These are phyloP conservation scores for Chalciporus piperatus DNA, from an alignment of 768 basidiomycete species.

Conservation along the genomic window DNA sequence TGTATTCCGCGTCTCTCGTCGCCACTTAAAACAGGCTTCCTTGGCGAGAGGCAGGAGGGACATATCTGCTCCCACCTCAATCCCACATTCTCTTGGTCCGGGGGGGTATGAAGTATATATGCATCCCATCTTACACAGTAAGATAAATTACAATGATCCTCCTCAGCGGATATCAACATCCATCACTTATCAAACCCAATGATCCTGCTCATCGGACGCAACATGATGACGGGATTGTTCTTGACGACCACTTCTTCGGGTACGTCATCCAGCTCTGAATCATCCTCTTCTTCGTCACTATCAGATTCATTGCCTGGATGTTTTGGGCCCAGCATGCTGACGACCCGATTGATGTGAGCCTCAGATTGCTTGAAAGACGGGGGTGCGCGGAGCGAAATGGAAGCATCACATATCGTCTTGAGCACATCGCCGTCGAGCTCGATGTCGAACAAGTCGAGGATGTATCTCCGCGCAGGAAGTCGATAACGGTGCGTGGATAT, in stretches of 20 bases:
- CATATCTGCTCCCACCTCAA: too few relatives aligned
- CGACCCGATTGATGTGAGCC: conserved; percentile 43
- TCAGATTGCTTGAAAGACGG: conserved; percentile 43
- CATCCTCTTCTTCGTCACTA: conserved; percentile 57
- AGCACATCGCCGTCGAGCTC: conserved; percentile 67
- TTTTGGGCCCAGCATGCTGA: conserved; percentile 62
- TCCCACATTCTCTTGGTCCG: not conserved
- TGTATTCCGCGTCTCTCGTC: too few relatives aligned
- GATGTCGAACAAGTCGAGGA: conserved; percentile 89
- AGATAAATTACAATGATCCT: conserved; percentile 23
- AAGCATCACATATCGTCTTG: conserved; percentile 50
- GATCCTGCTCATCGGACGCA: conserved; percentile 57
- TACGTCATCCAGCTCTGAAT: conserved; percentile 47
- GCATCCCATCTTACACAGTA: not conserved
- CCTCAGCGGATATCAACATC: not conserved
- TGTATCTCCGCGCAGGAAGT: conserved; percentile 87
- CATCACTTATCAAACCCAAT: conserved; percentile 48
- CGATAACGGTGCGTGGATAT: conserved; percentile 90
- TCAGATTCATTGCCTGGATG: conserved; percentile 51
- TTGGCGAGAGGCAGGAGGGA: too few relatives aligned
- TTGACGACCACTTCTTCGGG: conserved; percentile 40
- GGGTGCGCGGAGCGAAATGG: conserved; percentile 47
- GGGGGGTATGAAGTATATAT: not conserved
- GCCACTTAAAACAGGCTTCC: too few relatives aligned
- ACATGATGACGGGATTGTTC: conserved; percentile 49